Evolutionary conservation across 2,329 filamentous ascomycete genomes (phyloP).

Genomic region (Colletotrichum salicis): DNA sequence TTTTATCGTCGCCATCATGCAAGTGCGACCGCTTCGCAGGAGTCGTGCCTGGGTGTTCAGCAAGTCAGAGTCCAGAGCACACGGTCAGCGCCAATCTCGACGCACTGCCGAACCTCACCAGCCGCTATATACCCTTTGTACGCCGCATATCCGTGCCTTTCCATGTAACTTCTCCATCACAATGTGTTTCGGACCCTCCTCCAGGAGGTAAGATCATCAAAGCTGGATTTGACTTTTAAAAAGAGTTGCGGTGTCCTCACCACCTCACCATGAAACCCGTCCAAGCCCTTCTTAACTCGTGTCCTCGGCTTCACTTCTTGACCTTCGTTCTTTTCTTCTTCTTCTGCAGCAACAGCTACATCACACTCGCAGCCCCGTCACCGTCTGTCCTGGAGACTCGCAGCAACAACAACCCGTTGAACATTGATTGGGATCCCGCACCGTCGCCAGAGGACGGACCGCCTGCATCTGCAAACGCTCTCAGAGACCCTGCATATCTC

Average conservation of each 20-base stretch:
- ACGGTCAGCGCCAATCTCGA: constrained; percentile 53
- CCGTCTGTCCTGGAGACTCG: constrained; percentile 39
- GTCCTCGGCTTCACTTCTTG: constrained; percentile 38
- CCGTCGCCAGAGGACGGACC: constrained; percentile 71
- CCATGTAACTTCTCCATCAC: constrained; percentile 59
- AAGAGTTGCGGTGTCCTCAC: constrained; percentile 42
- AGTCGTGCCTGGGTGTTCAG: constrained; percentile 45
- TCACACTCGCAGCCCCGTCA: constrained; percentile 44
- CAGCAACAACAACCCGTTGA: constrained; percentile 49
- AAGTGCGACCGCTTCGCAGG: constrained; percentile 45
- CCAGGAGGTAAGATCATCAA: constrained; percentile 55
- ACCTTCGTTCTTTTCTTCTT: constrained; percentile 33
- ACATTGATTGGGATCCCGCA: constrained; percentile 66
- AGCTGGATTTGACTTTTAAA: constrained; percentile 41
- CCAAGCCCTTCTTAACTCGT: constrained; percentile 44
- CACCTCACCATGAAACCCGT: constrained; percentile 57
- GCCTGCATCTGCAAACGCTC: constrained; percentile 65
- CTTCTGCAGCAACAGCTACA: constrained; percentile 40
- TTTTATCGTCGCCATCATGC: constrained; percentile 51
- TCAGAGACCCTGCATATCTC: constrained; percentile 68
- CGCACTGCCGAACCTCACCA: constrained; percentile 60
- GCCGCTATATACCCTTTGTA: constrained; percentile 67
- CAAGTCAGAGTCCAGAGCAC: constrained; percentile 57
- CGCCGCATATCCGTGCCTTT: constrained; percentile 53
- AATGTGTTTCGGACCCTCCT: constrained; percentile 62